Evolutionary conservation across 441 rosid species (phyloP).

Genomic region (Adansonia rubrostipa): DNA sequence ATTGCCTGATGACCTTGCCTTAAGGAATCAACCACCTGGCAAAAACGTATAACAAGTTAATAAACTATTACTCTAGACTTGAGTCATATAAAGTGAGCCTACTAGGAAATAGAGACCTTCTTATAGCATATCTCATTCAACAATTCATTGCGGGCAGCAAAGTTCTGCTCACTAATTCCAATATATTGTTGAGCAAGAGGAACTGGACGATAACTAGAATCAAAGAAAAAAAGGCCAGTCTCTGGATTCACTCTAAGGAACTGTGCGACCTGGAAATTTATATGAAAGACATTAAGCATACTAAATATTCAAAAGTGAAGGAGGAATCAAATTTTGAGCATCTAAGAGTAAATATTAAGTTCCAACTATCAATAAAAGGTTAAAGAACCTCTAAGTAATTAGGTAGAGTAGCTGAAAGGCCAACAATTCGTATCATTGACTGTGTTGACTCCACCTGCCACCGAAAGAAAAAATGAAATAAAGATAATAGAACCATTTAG

Average conservation of each 20-base stretch:
- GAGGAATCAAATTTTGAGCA: conserved; percentile 10
- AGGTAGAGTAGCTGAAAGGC: conserved; percentile 98
- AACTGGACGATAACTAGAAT: conserved; percentile 98
- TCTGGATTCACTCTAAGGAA: conserved; percentile 94
- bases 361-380: conserved; percentile 13
- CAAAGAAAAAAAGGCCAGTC: conserved; percentile 93
- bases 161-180: conserved; percentile 95
- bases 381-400: conserved; percentile 82
- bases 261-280: conserved; percentile 82
- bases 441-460: conserved; percentile 97
- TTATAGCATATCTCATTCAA: conserved; percentile 92
- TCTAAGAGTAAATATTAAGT: conserved; percentile 15
- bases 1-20: conserved; percentile 96
- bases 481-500: background rate
- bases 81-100: conserved; percentile 27
- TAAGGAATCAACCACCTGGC: conserved; percentile 84
- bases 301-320: conserved; percentile 1
- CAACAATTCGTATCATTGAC: conserved; percentile 97
- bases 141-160: conserved; percentile 79
- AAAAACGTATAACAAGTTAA: conserved; percentile 31
- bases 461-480: conserved; percentile 25
- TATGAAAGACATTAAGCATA: conserved; percentile 27
- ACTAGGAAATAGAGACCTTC: conserved; percentile 59
- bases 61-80: conserved; percentile 36
- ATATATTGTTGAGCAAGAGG: conserved; percentile 98